Percentiles rank a stretch among this genome's conserved stretches.
Conservation (phyloP, 805 yeast species). For the Lipomyces japonicus region DNA sequence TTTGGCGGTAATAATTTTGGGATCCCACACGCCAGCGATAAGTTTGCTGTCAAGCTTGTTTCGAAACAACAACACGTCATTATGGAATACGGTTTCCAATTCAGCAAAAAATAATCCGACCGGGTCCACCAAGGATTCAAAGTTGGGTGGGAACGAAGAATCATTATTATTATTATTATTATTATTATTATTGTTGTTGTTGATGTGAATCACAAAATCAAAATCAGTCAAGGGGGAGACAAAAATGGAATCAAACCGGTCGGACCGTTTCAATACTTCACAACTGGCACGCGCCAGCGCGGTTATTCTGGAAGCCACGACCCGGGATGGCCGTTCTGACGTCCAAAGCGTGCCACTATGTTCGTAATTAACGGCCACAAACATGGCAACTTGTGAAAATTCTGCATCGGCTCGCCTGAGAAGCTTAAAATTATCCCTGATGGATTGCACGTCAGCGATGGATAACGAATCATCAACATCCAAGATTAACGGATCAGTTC, state of each 20-base stretch:
- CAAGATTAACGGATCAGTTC: conserved; percentile 73
- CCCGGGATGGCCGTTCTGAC: conserved; percentile 53
- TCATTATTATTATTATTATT: conserved; percentile 34
- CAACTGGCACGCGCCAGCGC: conserved; percentile 77
- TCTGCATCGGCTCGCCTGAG: conserved; percentile 77
- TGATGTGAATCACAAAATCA: conserved; percentile 61
- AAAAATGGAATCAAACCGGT: conserved; percentile 44
- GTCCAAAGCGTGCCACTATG: conserved; percentile 86
- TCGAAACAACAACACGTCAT: conserved; percentile 64
- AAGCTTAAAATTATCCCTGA: conserved; percentile 57
- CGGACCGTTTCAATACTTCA: conserved; percentile 38
- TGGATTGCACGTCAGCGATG: conserved; percentile 22
- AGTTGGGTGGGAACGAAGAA: conserved; percentile 11
- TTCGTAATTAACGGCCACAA: conserved; percentile 79
- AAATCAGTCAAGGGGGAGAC: conserved; percentile 81
- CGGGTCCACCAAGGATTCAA: conserved; percentile 5
- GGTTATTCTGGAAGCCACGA: conserved; percentile 83
- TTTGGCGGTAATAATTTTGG: conserved; percentile 53
- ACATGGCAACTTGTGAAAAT: conserved; percentile 71
- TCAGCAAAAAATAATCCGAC: conserved; percentile 17
- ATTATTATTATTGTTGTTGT: conserved; percentile 29
- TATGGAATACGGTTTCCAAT: conserved; percentile 36
- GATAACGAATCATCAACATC: conserved; percentile 52
- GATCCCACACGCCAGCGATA: conserved; percentile 78
- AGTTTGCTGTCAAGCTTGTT: conserved; percentile 56